Percentiles rank a stretch among this genome's conserved stretches.
Conservation (phyloP, 352 stramenopile genomes). For the Pythium rishiriense region DNA sequence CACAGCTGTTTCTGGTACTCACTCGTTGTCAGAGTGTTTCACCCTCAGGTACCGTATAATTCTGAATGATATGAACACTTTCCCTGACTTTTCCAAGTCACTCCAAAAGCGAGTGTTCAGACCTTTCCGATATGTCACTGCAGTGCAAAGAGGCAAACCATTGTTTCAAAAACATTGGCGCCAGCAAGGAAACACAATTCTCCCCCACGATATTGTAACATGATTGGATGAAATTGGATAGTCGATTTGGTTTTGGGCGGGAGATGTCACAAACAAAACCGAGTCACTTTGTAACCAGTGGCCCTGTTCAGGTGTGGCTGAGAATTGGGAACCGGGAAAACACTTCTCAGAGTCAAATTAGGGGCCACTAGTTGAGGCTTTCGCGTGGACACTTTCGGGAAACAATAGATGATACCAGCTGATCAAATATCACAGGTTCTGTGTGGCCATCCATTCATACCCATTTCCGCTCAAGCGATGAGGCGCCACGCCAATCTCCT, state of each 20-base stretch:
- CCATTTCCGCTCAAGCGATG: too few relatives aligned
- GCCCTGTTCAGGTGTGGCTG: neutral
- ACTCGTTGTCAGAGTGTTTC: constrained; percentile 3
- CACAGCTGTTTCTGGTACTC: too few relatives aligned
- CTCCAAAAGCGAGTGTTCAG: neutral
- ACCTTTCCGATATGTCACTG: constrained; percentile 10
- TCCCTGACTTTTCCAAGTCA: constrained; percentile 4
- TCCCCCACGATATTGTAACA: too few relatives aligned
- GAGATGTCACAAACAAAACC: too few relatives aligned
- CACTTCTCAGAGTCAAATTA: neutral
- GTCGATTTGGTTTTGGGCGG: too few relatives aligned
- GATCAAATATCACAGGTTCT: too few relatives aligned
- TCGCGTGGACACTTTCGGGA: neutral
- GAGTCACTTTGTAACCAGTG: too few relatives aligned
- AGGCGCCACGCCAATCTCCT: too few relatives aligned
- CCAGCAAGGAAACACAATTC: too few relatives aligned
- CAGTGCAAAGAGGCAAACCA: constrained; percentile 1
- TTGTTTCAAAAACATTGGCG: constrained; percentile 7
- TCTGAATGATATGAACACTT: constrained; percentile 15
- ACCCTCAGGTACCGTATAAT: constrained; percentile 8
- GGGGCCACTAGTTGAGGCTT: neutral
- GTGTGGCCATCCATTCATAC: too few relatives aligned
- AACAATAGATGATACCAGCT: too few relatives aligned
- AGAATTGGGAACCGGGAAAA: constrained; percentile 1
- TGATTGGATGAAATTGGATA: too few relatives aligned